Percentiles rank a stretch among this genome's conserved stretches.
Evolutionary conservation across 176 grass and related monocot species (phyloP).

Genomic region (Elaeis guineensis): DNA sequence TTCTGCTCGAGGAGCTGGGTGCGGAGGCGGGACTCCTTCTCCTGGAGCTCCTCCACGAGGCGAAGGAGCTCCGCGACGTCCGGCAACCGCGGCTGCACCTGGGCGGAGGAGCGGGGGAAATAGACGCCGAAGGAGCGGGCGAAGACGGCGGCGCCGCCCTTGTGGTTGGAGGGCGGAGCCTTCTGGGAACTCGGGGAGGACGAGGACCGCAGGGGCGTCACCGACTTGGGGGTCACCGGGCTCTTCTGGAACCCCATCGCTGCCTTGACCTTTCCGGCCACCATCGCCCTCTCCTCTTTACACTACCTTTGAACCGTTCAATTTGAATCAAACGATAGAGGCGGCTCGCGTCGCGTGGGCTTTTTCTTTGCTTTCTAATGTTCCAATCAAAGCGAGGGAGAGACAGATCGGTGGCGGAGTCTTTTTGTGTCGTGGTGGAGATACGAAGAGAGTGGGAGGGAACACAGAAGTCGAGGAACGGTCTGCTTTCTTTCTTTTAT

Average conservation of each 20-base stretch:
- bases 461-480: too few species aligned
- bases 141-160: constrained; percentile 15
- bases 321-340: too few species aligned
- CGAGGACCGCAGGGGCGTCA: constrained; percentile 19
- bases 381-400: too few species aligned
- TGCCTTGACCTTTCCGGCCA: constrained; percentile 79
- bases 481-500: too few species aligned
- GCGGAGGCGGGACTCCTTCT: constrained; percentile 85
- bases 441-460: too few species aligned
- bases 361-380: too few species aligned
- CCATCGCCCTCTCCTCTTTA: constrained; percentile 30
- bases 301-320: too few species aligned
- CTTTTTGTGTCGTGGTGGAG: too few species aligned
- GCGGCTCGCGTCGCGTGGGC: too few species aligned
- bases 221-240: constrained; percentile 27
- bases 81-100: constrained; percentile 57
- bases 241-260: constrained; percentile 87
- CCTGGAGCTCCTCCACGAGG: constrained; percentile 83
- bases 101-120: constrained; percentile 70
- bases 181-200: background rate
- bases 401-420: too few species aligned
- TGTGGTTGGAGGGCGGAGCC: background rate
- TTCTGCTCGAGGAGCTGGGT: constrained; percentile 92
- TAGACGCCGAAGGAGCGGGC: constrained; percentile 71
- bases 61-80: constrained; percentile 73